phyloP scores from a whole-genome alignment of 352 stramenopile species.

The Pelagophyceae sp. region DNA sequence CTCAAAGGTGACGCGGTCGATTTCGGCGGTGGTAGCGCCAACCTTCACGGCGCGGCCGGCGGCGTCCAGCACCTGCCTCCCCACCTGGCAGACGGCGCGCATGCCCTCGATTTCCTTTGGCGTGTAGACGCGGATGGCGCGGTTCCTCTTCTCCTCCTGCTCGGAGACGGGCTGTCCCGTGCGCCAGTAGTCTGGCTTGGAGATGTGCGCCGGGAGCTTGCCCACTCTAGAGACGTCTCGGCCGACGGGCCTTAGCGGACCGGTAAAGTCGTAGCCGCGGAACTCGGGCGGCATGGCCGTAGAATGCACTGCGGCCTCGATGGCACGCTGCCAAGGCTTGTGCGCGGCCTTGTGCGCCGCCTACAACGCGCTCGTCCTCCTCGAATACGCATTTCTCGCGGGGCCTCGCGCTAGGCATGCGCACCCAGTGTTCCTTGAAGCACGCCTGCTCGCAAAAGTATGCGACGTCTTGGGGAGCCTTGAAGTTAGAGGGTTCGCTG shows the following conservation, averaged over 20 bases:
- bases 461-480: not conserved
- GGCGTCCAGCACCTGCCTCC: conserved; percentile 87
- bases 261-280: not conserved
- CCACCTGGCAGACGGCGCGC: conserved; percentile 67
- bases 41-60: conserved; percentile 71
- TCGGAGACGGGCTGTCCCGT: conserved; percentile 43
- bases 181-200: conserved; percentile 77
- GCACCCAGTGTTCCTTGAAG: conserved; percentile 94
- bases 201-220: conserved; percentile 59
- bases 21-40: conserved; percentile 92
- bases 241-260: conserved; percentile 28
- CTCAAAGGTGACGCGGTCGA: conserved; percentile 88
- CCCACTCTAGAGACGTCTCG: conserved; percentile 41
- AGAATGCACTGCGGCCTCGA: not conserved
- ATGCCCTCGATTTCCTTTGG: conserved; percentile 82
- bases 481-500: not conserved
- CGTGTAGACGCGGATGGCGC: conserved; percentile 81
- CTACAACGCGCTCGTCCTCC: too few relatives aligned
- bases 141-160: conserved; percentile 42
- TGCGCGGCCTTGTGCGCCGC: conserved; percentile 87
- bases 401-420: too few relatives aligned
- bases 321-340: conserved; percentile 41
- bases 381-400: too few relatives aligned
- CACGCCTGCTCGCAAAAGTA: conserved; percentile 84
- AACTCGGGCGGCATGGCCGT: not conserved